Evolutionary conservation across 1,139 yeast species (phyloP), one percentile per base, ranked within the genome.

Genomic region (Pneumocystis jirovecii): DNA sequence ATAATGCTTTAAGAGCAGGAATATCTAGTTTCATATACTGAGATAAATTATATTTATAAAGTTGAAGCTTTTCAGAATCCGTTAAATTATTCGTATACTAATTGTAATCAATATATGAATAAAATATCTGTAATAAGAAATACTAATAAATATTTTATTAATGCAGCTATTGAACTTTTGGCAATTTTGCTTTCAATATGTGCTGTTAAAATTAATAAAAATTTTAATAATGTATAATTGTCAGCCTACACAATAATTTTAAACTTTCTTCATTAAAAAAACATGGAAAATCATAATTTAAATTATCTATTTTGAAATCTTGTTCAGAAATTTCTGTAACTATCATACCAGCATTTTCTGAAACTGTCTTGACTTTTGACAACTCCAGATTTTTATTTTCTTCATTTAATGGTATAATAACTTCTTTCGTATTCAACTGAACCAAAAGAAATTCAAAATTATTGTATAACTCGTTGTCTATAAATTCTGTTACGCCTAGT

Each of bases 1-100:
- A 91, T 69, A 95, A 79, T 0, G 98, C 96, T 68, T 84, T 85
- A 68, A 90, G 83, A 0, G 97, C 96, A 0, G 97, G 85, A 8
- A 95, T 84, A 73, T 93, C 98, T 64, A 93, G 80, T 71, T 89
- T 86, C 96, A 93, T 89, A 73, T 80, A 91, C 66, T 86, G 84
- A 25, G 84, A 78, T 64, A 91, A 79, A 67, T 86, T 85, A 73
- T 91, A 93, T 69, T 82, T 82, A 39, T 82, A 82, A 39, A 93
- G 76, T 50, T 60, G 62, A 71, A 76, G 81, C 35, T 79, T 74
- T 19, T 86, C 86, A 68, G 82, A 82, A 61, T 83, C 79, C 34
- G 80, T 73, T 67, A 81, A 78, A 66, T 85, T 84, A 8, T 81
- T 76, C 71, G 88, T 76, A 44, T 89, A 76, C 44, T 82, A 50